A percentile compares a stretch with the other conserved stretches of the same genome.
phyloP scores from a whole-genome alignment of 305 asterid genomes.

The Fraxinus sp. region DNA sequence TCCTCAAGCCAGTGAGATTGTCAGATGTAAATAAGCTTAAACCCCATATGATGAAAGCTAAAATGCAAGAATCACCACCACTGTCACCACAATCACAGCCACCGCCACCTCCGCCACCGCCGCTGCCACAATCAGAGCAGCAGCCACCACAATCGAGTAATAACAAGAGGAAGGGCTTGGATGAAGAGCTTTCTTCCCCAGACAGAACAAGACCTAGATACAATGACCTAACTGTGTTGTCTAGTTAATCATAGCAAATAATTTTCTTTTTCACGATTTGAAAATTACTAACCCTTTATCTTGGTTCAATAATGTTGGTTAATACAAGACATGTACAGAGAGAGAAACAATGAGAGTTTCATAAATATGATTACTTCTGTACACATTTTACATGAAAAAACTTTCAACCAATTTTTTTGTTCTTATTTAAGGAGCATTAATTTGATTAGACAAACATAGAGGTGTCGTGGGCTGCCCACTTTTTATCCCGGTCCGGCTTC shows the following conservation, averaged over 20 bases:
- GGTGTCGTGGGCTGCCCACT: background rate
- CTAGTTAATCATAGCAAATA: constrained; percentile 39
- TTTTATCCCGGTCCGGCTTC: background rate
- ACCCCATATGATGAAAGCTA: constrained; percentile 80
- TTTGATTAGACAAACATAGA: background rate
- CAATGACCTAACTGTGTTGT: constrained; percentile 59
- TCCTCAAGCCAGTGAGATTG: constrained; percentile 80
- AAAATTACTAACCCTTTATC: background rate
- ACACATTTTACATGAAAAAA: constrained; percentile 20
- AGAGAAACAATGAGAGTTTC: constrained; percentile 8
- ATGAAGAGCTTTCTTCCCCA: constrained; percentile 61
- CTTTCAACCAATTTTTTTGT: constrained; percentile 36
- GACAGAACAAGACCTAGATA: constrained; percentile 65
- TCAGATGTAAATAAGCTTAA: constrained; percentile 75
- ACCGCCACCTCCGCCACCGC: constrained; percentile 12
- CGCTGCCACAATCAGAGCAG: constrained; percentile 7
- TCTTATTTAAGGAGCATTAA: constrained; percentile 12
- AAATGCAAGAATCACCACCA: constrained; percentile 27
- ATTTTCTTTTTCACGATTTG: background rate
- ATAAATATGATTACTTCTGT: constrained; percentile 11
- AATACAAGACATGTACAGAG: constrained; percentile 31
- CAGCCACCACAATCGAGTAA: constrained; percentile 32
- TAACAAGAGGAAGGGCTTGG: constrained; percentile 55
- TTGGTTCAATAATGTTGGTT: constrained; percentile 22
- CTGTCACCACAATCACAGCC: constrained; percentile 15